Percentiles rank a stretch among this genome's conserved stretches.
Evolutionary conservation across 331 rosid species (phyloP).

Genomic region (Quercus phellos): DNA sequence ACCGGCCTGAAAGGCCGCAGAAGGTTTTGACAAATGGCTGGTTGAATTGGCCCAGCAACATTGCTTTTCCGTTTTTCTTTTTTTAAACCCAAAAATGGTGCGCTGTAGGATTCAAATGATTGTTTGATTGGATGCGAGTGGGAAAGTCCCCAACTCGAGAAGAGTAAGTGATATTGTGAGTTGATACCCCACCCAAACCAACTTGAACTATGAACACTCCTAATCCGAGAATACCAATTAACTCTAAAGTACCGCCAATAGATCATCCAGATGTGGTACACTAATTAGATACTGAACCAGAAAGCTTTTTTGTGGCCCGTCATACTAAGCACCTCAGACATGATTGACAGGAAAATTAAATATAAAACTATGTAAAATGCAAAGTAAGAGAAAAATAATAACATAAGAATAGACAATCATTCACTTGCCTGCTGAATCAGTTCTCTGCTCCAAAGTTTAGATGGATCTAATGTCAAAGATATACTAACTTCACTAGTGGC

Average conservation of each 20-base stretch:
- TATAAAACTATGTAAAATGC: background rate
- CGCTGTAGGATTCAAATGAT: too few species aligned
- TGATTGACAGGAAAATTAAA: background rate
- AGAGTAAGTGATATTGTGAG: too few species aligned
- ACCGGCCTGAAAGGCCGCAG: too few species aligned
- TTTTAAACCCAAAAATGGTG: too few species aligned
- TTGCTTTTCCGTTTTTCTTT: too few species aligned
- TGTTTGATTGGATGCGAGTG: too few species aligned
- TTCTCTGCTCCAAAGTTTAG: constrained; percentile 98
- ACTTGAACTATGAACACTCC: too few species aligned
- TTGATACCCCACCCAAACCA: too few species aligned
- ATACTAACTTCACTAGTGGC: constrained; percentile 99
- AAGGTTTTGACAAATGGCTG: too few species aligned
- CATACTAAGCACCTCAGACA: background rate
- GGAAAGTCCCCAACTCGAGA: too few species aligned
- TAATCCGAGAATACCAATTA: background rate
- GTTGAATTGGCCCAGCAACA: too few species aligned
- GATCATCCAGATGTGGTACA: background rate
- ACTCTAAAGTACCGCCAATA: background rate
- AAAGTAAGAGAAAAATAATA: constrained; percentile 1
- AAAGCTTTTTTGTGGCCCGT: background rate
- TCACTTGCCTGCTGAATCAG: constrained; percentile 90
- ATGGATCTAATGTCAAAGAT: constrained; percentile 94
- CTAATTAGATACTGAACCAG: background rate
- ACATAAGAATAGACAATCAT: constrained; percentile 25